These are phyloP conservation scores for Bonia amplexicaulis DNA, from an alignment of 176 grass and related monocot species.

Conservation along the genomic window DNA sequence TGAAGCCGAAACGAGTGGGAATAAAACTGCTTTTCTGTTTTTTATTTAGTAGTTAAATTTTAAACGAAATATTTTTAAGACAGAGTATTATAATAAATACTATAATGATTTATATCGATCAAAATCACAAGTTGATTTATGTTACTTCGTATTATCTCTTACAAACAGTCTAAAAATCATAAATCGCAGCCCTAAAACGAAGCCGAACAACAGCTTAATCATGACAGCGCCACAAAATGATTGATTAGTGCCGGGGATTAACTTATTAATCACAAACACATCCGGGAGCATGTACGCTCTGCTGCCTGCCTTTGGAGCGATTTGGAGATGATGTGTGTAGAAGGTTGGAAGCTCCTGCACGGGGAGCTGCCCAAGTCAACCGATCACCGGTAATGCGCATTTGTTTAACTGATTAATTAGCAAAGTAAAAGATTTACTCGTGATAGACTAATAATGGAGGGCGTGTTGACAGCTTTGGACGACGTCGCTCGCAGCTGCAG, in stretches of 20 bases:
- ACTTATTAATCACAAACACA: not conserved
- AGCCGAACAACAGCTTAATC: not conserved
- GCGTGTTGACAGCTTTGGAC: slow-evolving; percentile 12
- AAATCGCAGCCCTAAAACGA: too few species aligned
- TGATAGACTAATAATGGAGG: slow-evolving; percentile 23
- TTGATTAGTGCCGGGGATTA: not conserved
- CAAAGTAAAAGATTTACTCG: not conserved
- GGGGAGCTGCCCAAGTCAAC: not conserved
- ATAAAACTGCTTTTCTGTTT: too few species aligned
- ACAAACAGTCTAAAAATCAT: fast-evolving
- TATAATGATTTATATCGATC: too few species aligned
- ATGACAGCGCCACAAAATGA: not conserved
- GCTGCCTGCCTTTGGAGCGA: not conserved
- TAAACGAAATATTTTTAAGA: too few species aligned
- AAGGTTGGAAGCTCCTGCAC: not conserved
- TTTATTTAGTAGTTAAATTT: too few species aligned
- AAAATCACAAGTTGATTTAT: too few species aligned
- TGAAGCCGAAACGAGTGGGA: too few species aligned
- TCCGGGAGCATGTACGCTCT: not conserved
- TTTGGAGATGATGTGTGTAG: not conserved
- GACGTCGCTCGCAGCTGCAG: slow-evolving; percentile 9
- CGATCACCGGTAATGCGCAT: not conserved
- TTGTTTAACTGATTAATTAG: not conserved
- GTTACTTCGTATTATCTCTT: fast-evolving
- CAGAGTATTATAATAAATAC: too few species aligned